Evolutionary conservation across 208 protist species (phyloP), one percentile per base, ranked within the genome.

Genomic region (Herpetomonas tarakana): DNA sequence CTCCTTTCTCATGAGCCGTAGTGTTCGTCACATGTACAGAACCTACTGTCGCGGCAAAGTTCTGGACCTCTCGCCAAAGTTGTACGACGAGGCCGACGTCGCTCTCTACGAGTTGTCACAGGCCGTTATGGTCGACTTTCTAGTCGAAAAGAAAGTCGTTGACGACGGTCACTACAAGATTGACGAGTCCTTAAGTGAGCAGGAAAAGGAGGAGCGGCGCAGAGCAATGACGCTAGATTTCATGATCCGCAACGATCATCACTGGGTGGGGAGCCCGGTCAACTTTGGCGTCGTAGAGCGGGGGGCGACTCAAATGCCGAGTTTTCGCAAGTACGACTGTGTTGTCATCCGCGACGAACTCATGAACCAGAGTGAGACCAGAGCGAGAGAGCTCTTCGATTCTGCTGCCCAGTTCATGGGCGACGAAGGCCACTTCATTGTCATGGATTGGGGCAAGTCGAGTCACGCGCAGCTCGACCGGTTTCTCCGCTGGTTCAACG

Each of bases 221-320:
- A 76, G 76, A 21, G 72, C 83, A 24, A 91, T 93, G 87, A 93
- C 87, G 38, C 69, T 93, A 26, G 83, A 91, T 31, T 91, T 86
- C 66, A 91, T 91, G 84, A 58, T 83, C 4, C 73, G 75, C 25
- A 88, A 93, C 64, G 87, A 93, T 60, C 74, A 91, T 50, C 80
- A 90, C 54, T 93, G 87, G 84, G 83, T 90, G 3, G 87, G 81
- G 12, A 93, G 87, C 31, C 71, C 75, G 22, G 79, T 93, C 41
- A 91, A 72, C 45, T 93, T 93, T 62, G 79, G 67, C 21, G 62
- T 78, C 0, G 68, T 90, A 11, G 68, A 88, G n/a, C 38, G 65
- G 29, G 62, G 62, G 12, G 74, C 79, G 39, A 72, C 57, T 29
- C 62, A 74, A 44, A 26, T 70, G 22, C 72, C 71, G 0, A 62